Evolutionary conservation across 148 eudicot species (phyloP).

Genomic region (Vaccinium corymbosum): DNA sequence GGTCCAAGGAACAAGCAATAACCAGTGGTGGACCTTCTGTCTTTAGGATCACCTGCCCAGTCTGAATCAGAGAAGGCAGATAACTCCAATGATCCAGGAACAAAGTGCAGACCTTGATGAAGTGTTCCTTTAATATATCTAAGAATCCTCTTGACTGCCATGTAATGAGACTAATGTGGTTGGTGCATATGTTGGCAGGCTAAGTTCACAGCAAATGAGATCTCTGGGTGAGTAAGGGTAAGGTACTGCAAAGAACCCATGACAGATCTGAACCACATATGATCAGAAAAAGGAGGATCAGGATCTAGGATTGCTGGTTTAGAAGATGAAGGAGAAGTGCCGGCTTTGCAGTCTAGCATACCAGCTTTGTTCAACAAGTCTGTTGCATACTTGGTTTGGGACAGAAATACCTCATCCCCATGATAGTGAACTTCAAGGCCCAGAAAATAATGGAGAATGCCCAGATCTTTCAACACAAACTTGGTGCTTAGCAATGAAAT

Average conservation of each 20-base stretch:
- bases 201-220: not conserved
- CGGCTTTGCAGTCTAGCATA: not conserved
- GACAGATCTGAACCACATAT: not conserved
- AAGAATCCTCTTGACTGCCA: not conserved
- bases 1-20: too few species aligned
- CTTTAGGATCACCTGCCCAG: too few species aligned
- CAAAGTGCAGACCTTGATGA: not conserved
- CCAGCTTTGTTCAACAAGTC: not conserved
- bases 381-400: not conserved
- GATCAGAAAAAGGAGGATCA: not conserved
- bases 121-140: not conserved
- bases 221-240: not conserved
- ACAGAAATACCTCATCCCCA: accelerated
- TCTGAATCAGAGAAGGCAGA: not conserved
- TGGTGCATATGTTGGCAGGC: not conserved
- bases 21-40: too few species aligned
- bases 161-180: not conserved
- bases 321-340: not conserved
- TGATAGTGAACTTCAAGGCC: not conserved
- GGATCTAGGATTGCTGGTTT: not conserved
- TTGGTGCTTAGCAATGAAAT: not conserved
- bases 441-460: not conserved
- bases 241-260: not conserved
- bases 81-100: not conserved
- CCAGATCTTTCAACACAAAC: not conserved